A percentile compares a stretch with the other conserved stretches of the same genome.
phyloP scores from a whole-genome alignment of 2,329 filamentous ascomycete species.

The Capronia coronata region DNA sequence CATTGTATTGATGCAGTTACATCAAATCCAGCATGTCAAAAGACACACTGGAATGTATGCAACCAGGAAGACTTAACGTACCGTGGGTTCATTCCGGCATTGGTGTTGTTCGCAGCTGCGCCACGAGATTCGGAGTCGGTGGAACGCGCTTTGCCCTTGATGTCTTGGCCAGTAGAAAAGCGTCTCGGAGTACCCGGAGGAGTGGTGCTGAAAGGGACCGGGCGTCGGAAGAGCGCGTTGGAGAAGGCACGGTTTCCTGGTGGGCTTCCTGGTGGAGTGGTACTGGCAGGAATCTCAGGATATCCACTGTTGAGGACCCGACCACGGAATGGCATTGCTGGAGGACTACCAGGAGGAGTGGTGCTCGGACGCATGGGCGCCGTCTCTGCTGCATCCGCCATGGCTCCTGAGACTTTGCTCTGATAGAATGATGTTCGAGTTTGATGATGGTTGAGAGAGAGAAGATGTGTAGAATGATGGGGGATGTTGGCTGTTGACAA shows the following conservation, averaged over 20 bases:
- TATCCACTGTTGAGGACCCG: not conserved
- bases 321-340: not conserved
- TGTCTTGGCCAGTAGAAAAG: not conserved
- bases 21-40: too few species aligned
- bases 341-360: not conserved
- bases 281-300: not conserved
- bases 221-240: not conserved
- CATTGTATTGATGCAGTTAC: too few species aligned
- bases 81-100: not conserved
- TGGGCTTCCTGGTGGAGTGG: not conserved
- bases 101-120: not conserved
- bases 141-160: not conserved
- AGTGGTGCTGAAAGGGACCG: not conserved
- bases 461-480: not conserved
- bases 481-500: not conserved
- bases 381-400: not conserved
- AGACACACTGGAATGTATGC: too few species aligned
- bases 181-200: not conserved
- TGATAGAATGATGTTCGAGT: not conserved
- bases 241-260: not conserved
- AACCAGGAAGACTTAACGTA: not conserved
- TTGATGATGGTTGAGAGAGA: not conserved
- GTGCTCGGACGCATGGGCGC: not conserved
- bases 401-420: not conserved
- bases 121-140: not conserved